phyloP scores from a whole-genome alignment of 495 filamentous ascomycete species.

The Thermochaetoides thermophila region DNA sequence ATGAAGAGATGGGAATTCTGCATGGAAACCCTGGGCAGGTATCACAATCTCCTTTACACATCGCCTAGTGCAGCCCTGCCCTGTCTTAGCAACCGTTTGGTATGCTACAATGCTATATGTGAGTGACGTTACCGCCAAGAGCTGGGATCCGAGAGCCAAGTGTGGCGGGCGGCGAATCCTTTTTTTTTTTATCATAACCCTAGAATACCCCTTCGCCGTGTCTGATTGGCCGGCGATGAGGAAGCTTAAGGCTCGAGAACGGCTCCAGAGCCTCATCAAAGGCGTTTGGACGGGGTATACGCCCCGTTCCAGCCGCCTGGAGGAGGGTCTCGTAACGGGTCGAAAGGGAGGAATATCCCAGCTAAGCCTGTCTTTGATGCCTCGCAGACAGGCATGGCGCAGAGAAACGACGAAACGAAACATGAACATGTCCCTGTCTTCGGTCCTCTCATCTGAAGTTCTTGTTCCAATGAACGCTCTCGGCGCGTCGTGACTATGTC shows the following conservation, averaged over 20 bases:
- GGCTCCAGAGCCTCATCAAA: constrained; percentile 8
- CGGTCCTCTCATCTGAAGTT: constrained; percentile 13
- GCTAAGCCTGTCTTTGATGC: too few species aligned
- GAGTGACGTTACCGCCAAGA: too few species aligned
- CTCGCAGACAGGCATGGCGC: background rate
- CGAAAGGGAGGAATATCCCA: too few species aligned
- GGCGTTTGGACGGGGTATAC: background rate
- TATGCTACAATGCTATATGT: too few species aligned
- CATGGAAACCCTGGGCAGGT: too few species aligned
- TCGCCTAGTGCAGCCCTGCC: too few species aligned
- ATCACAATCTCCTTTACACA: too few species aligned
- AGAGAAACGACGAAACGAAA: constrained; percentile 12
- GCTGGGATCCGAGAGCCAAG: too few species aligned
- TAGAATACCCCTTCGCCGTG: constrained; percentile 10
- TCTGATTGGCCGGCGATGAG: constrained; percentile 15
- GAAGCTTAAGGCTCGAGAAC: too few species aligned
- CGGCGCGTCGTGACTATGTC: background rate
- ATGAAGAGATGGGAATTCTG: background rate
- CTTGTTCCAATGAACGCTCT: background rate
- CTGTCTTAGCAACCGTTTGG: too few species aligned
- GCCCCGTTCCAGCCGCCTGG: background rate
- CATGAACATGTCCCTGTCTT: constrained; percentile 2
- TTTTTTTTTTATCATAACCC: constrained; percentile 27
- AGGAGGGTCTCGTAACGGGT: too few species aligned
- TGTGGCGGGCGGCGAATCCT: too few species aligned